Evolutionary conservation across 164 flowering plant species (phyloP).

Genomic region (Protea cynaroides): DNA sequence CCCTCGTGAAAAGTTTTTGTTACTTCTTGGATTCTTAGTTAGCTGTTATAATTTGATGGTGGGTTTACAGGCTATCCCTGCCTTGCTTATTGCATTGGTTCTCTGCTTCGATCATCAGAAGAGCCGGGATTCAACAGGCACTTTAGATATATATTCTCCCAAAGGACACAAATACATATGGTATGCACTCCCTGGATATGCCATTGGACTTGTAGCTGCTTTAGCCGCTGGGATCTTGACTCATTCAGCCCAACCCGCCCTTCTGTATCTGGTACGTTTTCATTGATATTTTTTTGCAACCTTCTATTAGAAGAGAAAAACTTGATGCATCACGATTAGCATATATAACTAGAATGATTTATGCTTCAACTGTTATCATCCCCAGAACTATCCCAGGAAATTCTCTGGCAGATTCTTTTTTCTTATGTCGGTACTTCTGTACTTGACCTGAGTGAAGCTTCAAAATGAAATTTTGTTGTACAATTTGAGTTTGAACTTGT

Average conservation of each 20-base stretch:
- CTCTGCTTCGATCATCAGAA: constrained; percentile 84
- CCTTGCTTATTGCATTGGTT: constrained; percentile 90
- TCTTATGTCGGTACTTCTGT: too few species aligned
- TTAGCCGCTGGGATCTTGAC: constrained; percentile 82
- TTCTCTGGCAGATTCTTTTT: too few species aligned
- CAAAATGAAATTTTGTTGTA: too few species aligned
- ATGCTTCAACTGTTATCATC: too few species aligned
- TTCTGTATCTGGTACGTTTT: constrained; percentile 76
- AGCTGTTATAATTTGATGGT: constrained; percentile 2
- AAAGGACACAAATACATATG: constrained; percentile 81
- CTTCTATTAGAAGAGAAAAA: not conserved
- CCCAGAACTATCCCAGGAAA: too few species aligned
- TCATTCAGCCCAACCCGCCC: constrained; percentile 91
- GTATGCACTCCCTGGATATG: constrained; percentile 84
- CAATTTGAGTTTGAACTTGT: too few species aligned
- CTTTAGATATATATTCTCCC: constrained; percentile 37
- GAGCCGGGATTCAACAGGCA: constrained; percentile 37
- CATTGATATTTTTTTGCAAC: not conserved
- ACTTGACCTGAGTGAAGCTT: too few species aligned
- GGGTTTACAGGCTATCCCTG: constrained; percentile 85
- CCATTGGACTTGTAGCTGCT: constrained; percentile 71
- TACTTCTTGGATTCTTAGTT: not conserved
- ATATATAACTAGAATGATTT: too few species aligned
- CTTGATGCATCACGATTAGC: not conserved
- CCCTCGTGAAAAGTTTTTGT: too few species aligned